A percentile compares a stretch with the other conserved stretches of the same genome.
Evolutionary conservation across 345 rosid genomes (phyloP).

Genomic region (Populus tremula): DNA sequence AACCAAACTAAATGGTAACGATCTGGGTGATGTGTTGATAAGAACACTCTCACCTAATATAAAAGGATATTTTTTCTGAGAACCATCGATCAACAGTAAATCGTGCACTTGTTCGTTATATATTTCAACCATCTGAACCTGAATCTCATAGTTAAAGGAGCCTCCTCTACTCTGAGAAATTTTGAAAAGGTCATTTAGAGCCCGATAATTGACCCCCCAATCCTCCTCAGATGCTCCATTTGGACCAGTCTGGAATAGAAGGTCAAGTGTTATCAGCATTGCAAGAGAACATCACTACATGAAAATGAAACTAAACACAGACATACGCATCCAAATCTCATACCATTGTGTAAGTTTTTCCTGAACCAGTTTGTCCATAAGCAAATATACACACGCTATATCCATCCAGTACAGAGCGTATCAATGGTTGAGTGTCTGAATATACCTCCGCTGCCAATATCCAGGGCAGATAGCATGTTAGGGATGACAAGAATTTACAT

Average conservation of each 20-base stretch:
- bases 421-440: slow-evolving; percentile 66
- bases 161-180: slow-evolving; percentile 57
- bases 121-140: slow-evolving; percentile 89
- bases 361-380: slow-evolving; percentile 98
- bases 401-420: slow-evolving; percentile 81
- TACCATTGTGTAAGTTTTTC: slow-evolving; percentile 96
- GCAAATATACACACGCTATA: slow-evolving; percentile 91
- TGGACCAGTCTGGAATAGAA: slow-evolving; percentile 65
- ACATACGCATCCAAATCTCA: too few relatives aligned
- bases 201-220: slow-evolving; percentile 88
- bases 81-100: slow-evolving; percentile 47
- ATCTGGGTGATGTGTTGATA: background rate
- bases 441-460: slow-evolving; percentile 68
- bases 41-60: background rate
- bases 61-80: slow-evolving; percentile 87
- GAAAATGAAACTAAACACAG: background rate
- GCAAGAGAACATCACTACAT: background rate
- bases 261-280: slow-evolving; percentile 4
- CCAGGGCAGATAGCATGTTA: slow-evolving; percentile 12
- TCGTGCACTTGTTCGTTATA: slow-evolving; percentile 90
- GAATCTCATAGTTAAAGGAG: slow-evolving; percentile 53
- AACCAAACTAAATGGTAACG: background rate
- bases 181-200: slow-evolving; percentile 72
- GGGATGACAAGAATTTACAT: slow-evolving; percentile 11
- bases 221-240: slow-evolving; percentile 55